Evolutionary conservation across 2,329 filamentous ascomycete species (phyloP), one percentile per base, ranked within the genome.

Genomic region (Phyllosticta capitalensis): DNA sequence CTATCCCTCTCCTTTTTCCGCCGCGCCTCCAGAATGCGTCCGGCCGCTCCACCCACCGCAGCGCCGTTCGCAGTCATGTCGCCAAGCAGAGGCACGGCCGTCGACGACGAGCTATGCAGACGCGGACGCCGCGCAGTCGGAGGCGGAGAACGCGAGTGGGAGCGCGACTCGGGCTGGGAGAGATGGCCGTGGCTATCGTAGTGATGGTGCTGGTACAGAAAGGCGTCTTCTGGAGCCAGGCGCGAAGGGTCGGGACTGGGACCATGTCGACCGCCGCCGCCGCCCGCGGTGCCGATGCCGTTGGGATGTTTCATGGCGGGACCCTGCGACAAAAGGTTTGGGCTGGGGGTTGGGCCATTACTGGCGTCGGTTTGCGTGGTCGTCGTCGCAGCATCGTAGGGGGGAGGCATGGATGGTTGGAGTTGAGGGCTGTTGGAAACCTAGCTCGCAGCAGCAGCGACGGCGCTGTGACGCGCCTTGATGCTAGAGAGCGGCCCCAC

Each of bases 181-280:
- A 79, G 72, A 14, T 81, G 75, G 67, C n/a, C 14, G 6, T 45
- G 14, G n/a, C 14, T 3, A 45, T 17, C 14, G n/a, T 45, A 45
- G n/a, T 45, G 38, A 7, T 45, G 38, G n/a, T 45, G 38, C 38
- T 45, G 38, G 38, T 45, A 45, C 17, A 84, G 81, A 73, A 90
- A 89, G 59, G 90, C 90, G 82, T 95, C 90, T 75, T 92, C 88
- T 17, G 90, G 90, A 3, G 89, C 87, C 50, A 95, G 84, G 63
- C 85, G 86, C 12, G 65, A 65, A 2, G 67, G 69, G 50, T 72
- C 66, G 28, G 65, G 38, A 14, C 28, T 30, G 21, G 54, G 52
- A 9, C 12, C 19, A 20, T 48, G 55, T 24, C n/a, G 28, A 9
- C 33, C 9, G 20, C 38, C 38, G 38, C 33, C 9, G 20, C 38